Percentiles rank a stretch among this genome's conserved stretches.
These are phyloP conservation scores for Casuarina cunninghamiana DNA, from an alignment of 306 rosid species.

Conservation along the genomic window DNA sequence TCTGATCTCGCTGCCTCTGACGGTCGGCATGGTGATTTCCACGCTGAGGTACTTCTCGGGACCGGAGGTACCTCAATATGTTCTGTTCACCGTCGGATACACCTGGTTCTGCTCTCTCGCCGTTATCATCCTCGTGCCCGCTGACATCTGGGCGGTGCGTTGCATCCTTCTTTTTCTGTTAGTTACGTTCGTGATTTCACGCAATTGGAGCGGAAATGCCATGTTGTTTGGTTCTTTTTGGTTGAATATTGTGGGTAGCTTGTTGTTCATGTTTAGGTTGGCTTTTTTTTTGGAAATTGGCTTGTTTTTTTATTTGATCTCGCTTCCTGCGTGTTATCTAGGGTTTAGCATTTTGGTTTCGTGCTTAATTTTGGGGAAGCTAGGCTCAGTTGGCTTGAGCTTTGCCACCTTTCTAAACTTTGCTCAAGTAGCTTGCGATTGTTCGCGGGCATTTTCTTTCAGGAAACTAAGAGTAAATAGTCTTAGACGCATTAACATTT, in stretches of 20 bases:
- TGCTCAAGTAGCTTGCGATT: background rate
- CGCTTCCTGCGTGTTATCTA: background rate
- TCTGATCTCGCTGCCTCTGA: conserved; percentile 86
- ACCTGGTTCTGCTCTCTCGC: conserved; percentile 95
- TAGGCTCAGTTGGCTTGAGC: background rate
- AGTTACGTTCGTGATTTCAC: background rate
- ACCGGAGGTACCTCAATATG: conserved; percentile 87
- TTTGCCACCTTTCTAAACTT: background rate
- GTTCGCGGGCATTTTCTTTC: background rate
- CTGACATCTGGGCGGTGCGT: conserved; percentile 93
- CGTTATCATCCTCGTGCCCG: conserved; percentile 95
- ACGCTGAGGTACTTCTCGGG: conserved; percentile 85
- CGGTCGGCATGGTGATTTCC: conserved; percentile 77
- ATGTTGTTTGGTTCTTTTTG: background rate
- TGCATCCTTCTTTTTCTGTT: background rate
- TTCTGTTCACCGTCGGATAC: conserved; percentile 85
- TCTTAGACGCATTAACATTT: background rate
- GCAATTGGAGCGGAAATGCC: background rate
- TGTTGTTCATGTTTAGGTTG: background rate
- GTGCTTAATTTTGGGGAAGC: background rate
- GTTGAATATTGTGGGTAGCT: background rate
- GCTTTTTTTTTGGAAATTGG: background rate
- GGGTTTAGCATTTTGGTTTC: background rate
- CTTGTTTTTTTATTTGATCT: background rate
- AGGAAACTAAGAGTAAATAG: background rate